Evolutionary conservation across 176 grass and related monocot species (phyloP).

Genomic region (Avena sativa): DNA sequence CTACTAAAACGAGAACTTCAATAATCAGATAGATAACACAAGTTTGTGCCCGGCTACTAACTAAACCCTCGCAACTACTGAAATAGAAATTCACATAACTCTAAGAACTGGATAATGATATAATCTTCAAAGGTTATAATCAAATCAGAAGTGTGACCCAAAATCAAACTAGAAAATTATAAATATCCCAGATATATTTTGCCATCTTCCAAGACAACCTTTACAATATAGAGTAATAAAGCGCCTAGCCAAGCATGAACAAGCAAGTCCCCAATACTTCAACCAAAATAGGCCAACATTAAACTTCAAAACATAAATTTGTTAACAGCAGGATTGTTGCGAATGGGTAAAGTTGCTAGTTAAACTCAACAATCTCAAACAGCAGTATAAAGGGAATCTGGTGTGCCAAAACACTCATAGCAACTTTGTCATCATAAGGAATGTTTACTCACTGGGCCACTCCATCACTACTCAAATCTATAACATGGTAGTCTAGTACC

Average conservation of each 20-base stretch:
- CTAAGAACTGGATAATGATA: not conserved
- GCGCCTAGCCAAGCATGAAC: not conserved
- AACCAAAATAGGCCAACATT: not conserved
- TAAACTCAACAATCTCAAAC: not conserved
- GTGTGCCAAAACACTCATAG: not conserved
- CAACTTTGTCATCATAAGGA: not conserved
- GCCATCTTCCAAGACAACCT: not conserved
- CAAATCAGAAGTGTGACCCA: not conserved
- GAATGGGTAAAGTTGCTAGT: not conserved
- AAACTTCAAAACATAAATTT: not conserved
- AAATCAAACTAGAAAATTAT: not conserved
- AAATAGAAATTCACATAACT: not conserved
- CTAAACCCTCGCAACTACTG: not conserved
- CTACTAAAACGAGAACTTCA: not conserved
- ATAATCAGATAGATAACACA: not conserved
- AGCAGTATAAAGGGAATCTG: not conserved
- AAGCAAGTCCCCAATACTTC: not conserved
- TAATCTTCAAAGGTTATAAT: not conserved
- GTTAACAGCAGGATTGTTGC: not conserved
- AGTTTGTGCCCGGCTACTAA: not conserved
- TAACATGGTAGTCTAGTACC: slow-evolving; percentile 1
- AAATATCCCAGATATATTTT: not conserved
- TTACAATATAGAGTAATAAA: not conserved
- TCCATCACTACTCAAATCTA: not conserved
- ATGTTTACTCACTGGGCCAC: not conserved